Conservation (phyloP, 2,329 filamentous ascomycete genomes). For the Hypoxylon sp. region DNA sequence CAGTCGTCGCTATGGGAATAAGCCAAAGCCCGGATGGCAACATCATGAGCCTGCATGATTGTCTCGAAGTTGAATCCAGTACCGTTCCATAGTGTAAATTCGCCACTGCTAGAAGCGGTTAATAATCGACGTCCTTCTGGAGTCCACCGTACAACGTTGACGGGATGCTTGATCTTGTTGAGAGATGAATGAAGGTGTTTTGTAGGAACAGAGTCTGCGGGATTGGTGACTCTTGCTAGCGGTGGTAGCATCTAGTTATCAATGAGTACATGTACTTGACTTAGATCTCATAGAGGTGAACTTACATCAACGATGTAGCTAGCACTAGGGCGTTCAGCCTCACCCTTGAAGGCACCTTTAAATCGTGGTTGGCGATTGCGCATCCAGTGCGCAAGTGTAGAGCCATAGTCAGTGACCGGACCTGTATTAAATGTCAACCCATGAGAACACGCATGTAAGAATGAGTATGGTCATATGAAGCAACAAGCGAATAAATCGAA, state of each 20-base stretch:
- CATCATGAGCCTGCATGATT: conserved; percentile 97
- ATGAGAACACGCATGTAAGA: background rate
- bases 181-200: conserved; percentile 97
- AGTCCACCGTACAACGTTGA: conserved; percentile 98
- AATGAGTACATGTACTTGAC: conserved; percentile 39
- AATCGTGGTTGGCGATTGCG: conserved; percentile 83
- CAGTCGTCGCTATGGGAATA: conserved; percentile 98
- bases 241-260: conserved; percentile 83
- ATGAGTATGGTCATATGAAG: conserved; percentile 3
- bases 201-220: conserved; percentile 90
- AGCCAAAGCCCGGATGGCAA: conserved; percentile 82
- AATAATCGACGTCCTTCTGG: conserved; percentile 92
- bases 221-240: conserved; percentile 76
- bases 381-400: conserved; percentile 92
- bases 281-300: conserved; percentile 40
- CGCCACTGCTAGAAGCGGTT: conserved; percentile 94
- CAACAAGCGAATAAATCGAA: background rate
- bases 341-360: conserved; percentile 77
- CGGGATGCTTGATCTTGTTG: conserved; percentile 97
- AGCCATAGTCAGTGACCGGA: conserved; percentile 92
- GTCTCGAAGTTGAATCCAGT: conserved; percentile 99
- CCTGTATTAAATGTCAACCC: conserved; percentile 63
- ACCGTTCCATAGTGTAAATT: conserved; percentile 99
- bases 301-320: conserved; percentile 92
- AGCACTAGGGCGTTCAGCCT: conserved; percentile 84